phyloP scores from a whole-genome alignment of 2,329 filamentous ascomycete genomes.

The Exserohilum rostratum region DNA sequence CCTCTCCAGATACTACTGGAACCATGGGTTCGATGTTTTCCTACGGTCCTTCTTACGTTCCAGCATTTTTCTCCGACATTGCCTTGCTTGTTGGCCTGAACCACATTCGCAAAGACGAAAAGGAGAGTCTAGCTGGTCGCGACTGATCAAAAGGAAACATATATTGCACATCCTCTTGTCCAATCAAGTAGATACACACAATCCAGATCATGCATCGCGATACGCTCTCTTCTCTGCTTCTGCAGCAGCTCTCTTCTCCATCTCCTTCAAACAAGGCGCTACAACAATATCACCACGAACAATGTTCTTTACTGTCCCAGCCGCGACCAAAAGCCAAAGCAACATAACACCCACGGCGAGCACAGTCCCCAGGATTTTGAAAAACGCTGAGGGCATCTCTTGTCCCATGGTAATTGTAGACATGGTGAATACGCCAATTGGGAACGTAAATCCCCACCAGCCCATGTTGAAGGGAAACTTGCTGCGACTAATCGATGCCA shows the following conservation, averaged over 20 bases:
- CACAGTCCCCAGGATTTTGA: conserved; percentile 59
- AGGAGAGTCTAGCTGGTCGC: too few relatives aligned
- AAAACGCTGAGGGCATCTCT: conserved; percentile 62
- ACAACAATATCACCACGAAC: conserved; percentile 58
- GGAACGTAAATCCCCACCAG: conserved; percentile 68
- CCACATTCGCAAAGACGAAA: too few relatives aligned
- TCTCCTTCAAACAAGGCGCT: conserved; percentile 58
- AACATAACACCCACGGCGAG: conserved; percentile 57
- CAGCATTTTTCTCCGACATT: too few relatives aligned
- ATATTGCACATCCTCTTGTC: background rate
- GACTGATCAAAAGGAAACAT: background rate
- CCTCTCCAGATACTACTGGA: too few relatives aligned
- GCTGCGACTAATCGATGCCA: conserved; percentile 53
- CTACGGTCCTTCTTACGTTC: background rate
- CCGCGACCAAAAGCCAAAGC: conserved; percentile 61
- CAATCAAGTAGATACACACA: background rate
- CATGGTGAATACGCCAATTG: conserved; percentile 56
- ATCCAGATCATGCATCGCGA: background rate
- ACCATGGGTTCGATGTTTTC: background rate
- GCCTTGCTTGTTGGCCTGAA: too few relatives aligned
- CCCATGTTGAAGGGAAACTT: conserved; percentile 66
- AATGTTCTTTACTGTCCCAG: conserved; percentile 56
- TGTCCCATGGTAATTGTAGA: conserved; percentile 54
- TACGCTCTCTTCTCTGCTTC: background rate
- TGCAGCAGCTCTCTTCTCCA: conserved; percentile 24